Evolutionary conservation across 108 stramenopile genomes (phyloP).

Genomic region (Aureococcus anophagefferens): DNA sequence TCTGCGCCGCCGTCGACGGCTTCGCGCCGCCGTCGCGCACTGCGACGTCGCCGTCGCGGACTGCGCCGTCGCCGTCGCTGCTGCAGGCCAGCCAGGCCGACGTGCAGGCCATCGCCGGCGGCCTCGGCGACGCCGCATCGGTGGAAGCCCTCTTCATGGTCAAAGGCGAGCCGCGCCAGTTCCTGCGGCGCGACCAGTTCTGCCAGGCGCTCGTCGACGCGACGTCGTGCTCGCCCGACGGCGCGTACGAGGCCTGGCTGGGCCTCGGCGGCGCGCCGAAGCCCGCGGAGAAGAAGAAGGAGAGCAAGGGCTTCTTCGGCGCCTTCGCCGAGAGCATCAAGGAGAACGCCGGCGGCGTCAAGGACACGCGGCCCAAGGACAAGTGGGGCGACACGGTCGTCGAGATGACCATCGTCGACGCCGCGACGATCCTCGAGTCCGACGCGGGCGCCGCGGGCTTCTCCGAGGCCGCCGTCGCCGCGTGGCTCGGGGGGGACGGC

Average conservation of each 20-base stretch:
- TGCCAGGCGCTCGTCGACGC: not conserved
- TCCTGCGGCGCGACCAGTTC: not conserved
- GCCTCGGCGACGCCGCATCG: no score
- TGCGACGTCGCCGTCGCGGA: no score
- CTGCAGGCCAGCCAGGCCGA: no score
- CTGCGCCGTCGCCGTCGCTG: no score
- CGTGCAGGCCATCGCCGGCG: no score
- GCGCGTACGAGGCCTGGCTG: not conserved
- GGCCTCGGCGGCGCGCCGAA: not conserved
- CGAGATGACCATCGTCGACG: not conserved
- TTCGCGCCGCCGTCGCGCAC: no score
- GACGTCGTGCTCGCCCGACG: not conserved
- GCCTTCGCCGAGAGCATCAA: not conserved
- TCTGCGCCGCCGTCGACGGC: no score
- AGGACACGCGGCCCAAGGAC: not conserved
- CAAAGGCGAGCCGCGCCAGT: not conserved
- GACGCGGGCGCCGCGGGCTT: no score
- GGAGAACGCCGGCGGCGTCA: not conserved
- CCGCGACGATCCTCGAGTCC: not conserved
- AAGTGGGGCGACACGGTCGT: not conserved
- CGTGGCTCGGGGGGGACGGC: no score
- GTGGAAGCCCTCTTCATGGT: not conserved
- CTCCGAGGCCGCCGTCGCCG: no score
- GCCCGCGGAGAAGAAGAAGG: not conserved
- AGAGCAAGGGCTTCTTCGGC: not conserved